Conservation (phyloP, 2,329 filamentous ascomycete species). For the Alternaria novae-zelandiae region DNA sequence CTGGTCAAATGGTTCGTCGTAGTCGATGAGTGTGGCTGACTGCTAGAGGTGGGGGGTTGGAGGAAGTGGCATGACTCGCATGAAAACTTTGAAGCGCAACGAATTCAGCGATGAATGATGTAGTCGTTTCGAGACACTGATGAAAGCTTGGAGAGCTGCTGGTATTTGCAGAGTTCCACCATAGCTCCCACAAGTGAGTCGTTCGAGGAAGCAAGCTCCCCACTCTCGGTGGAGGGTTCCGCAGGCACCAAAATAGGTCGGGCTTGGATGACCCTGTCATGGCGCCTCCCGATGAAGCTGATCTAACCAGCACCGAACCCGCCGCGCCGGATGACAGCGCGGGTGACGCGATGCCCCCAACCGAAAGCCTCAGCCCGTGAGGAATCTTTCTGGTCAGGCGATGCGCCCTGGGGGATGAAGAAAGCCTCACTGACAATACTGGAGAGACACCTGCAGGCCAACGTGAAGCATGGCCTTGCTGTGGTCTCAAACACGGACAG, state of each 20-base stretch:
- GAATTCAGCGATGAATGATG: background rate
- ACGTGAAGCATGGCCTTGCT: conserved; percentile 23
- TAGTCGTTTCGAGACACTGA: conserved; percentile 1
- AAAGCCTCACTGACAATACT: conserved; percentile 9
- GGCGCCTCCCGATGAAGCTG: conserved; percentile 36
- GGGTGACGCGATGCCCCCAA: conserved; percentile 34
- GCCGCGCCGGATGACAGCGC: conserved; percentile 41
- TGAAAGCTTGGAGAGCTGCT: background rate
- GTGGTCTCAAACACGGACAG: conserved; percentile 34
- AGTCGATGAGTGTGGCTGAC: conserved; percentile 16
- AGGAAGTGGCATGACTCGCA: background rate
- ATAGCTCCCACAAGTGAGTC: background rate
- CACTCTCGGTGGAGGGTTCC: conserved; percentile 22
- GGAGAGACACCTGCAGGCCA: conserved; percentile 16
- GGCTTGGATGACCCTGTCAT: conserved; percentile 24
- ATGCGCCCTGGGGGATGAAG: background rate
- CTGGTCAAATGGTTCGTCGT: conserved; percentile 18
- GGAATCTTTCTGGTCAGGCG: conserved; percentile 27
- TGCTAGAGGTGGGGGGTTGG: conserved; percentile 16
- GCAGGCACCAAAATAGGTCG: conserved; percentile 33
- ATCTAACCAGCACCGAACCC: conserved; percentile 35
- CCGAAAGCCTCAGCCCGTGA: conserved; percentile 22
- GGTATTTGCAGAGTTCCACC: background rate
- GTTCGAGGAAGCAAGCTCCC: background rate
- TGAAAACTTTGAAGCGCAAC: background rate